phyloP scores from a whole-genome alignment of 352 stramenopile species.

The Globisporangium takayamanum region DNA sequence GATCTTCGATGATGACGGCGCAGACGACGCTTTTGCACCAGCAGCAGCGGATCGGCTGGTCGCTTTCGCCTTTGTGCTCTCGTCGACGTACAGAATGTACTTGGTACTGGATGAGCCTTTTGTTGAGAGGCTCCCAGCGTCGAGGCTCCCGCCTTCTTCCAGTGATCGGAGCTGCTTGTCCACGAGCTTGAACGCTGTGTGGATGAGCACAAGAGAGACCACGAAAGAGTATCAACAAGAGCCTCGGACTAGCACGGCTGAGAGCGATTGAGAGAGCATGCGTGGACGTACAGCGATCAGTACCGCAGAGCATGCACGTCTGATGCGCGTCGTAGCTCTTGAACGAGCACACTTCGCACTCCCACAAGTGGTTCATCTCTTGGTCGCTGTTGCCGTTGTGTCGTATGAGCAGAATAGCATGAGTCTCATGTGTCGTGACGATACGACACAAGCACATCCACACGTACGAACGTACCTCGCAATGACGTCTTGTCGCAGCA shows the following conservation, averaged over 20 bases:
- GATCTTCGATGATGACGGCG: conserved; percentile 32
- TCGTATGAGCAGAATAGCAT: not conserved
- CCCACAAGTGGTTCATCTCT: conserved; percentile 82
- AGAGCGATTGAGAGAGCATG: not conserved
- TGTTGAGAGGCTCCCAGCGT: conserved; percentile 26
- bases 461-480: conserved; percentile 29
- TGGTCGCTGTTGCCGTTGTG: conserved; percentile 39
- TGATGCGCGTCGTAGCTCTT: conserved; percentile 87
- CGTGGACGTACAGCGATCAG: conserved; percentile 44
- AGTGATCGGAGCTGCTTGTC: conserved; percentile 30
- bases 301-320: conserved; percentile 88
- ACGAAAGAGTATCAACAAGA: not conserved
- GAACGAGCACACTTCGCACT: conserved; percentile 91
- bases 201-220: not conserved
- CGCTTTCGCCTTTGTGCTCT: conserved; percentile 39
- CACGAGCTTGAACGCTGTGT: conserved; percentile 53
- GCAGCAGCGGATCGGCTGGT: conserved; percentile 4
- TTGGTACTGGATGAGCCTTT: conserved; percentile 40
- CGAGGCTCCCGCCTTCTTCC: conserved; percentile 23
- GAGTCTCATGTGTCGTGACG: not conserved
- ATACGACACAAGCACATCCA: not conserved
- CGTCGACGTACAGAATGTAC: conserved; percentile 67
- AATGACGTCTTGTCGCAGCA: conserved; percentile 84
- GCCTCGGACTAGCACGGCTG: not conserved
- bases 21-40: conserved; percentile 6